phyloP scores from a whole-genome alignment of 2,329 filamentous ascomycete species.

The Nannizzia gypsea region DNA sequence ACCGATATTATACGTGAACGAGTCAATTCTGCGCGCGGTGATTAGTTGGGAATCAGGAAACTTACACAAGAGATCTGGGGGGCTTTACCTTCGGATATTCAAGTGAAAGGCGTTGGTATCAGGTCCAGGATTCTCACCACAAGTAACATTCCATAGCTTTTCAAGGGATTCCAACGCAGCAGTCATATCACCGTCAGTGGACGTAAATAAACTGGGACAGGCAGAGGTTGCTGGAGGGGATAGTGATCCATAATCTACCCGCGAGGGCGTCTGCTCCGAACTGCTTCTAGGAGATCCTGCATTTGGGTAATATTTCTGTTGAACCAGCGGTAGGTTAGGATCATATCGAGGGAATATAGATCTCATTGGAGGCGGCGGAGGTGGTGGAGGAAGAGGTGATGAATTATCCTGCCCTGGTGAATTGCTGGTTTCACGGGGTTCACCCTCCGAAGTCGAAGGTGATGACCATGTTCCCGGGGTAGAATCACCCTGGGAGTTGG shows the following conservation, averaged over 20 bases:
- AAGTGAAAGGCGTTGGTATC: slow-evolving; percentile 28
- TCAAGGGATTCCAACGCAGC: slow-evolving; percentile 31
- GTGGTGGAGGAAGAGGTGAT: slow-evolving; percentile 9
- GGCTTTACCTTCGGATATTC: slow-evolving; percentile 30
- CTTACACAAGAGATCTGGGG: background rate
- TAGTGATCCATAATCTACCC: slow-evolving; percentile 15
- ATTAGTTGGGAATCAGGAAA: background rate
- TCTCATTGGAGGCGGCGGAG: slow-evolving; percentile 28
- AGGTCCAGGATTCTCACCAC: slow-evolving; percentile 30
- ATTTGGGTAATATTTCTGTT: slow-evolving; percentile 29
- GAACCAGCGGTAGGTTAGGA: slow-evolving; percentile 25
- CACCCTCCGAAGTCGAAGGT: background rate
- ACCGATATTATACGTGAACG: slow-evolving; percentile 35
- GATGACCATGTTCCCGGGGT: background rate
- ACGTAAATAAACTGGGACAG: background rate
- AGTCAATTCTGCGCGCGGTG: slow-evolving; percentile 25
- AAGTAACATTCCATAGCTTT: slow-evolving; percentile 35
- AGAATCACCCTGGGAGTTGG: background rate
- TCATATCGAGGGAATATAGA: slow-evolving; percentile 38
- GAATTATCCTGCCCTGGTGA: background rate
- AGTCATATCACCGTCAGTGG: slow-evolving; percentile 17
- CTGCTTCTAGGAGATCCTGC: slow-evolving; percentile 5
- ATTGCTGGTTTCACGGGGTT: background rate
- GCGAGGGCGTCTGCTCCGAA: background rate
- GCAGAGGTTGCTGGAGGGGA: slow-evolving; percentile 8